Evolutionary conservation across 2,329 filamentous ascomycete species (phyloP), one percentile per base, ranked within the genome.

Genomic region (Claviceps paspali): DNA sequence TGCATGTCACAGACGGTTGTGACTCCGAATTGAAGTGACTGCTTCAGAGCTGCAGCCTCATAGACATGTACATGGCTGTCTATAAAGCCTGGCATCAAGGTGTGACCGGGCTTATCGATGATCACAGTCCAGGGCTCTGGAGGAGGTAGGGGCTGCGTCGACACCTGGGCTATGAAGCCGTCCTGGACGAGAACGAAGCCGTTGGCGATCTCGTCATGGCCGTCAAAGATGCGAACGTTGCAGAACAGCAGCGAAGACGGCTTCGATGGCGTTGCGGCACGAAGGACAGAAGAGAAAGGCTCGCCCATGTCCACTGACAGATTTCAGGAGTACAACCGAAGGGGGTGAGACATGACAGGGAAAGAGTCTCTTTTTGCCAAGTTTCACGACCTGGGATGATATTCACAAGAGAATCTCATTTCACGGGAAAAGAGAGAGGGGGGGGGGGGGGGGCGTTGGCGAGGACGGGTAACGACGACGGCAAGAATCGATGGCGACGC

Each of bases 1-100:
- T 65, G 61, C 63, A 69, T 65, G 27, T 69, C 66, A 37, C 60
- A 62, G 3, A 68, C 62, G 1, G 67, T 70, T 0, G 65, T 70
- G 9, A 69, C 60, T 2, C 67, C 66, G 37, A 69, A 70, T 2
- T 58, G 53, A 2, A 70, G 48, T 2, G 60, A 54, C 43, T 69
- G 64, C 2, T 55, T 55, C 1, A 67, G 46, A 29, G 38, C 38
- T 2, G 61, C 56, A 2, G 53, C 63, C 36, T 52, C 54, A 43
- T 63, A 51, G 28, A 58, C 59, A 40, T 70, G 67, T 21, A 68
- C 61, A 42, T 69, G 67, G 29, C 54, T 58, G 43, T 70, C 67
- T 22, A 70, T 68, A 5, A 70, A 48, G 2, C 67, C 67, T 1
- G 66, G 66, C 1, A 70, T 50, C 1, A 68, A 41, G 0, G 66